Evolutionary conservation across 2,329 filamentous ascomycete species (phyloP), one percentile per base, ranked within the genome.

Genomic region (Catunica adiposa): DNA sequence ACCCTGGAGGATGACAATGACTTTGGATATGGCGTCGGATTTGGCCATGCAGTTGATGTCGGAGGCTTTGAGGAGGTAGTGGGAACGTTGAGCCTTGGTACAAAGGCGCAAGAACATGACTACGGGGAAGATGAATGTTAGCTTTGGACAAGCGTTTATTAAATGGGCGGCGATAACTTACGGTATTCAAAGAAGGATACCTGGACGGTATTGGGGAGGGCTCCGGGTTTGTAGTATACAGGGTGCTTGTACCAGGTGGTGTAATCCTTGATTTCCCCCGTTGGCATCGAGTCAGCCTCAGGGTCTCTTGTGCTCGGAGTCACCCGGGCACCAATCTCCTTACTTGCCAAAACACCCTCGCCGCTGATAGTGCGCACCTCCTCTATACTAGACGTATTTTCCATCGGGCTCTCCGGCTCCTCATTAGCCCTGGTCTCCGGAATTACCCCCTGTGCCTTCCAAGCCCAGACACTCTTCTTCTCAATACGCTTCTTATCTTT

Each of bases 31-130:
- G 3, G 58, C 58, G 55, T 69, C 64, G 14, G 63, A 63, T 55
- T 69, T 70, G 59, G 64, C 67, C 48, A 68, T 66, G 56, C 68
- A 66, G 53, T 60, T 61, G 20, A 69, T 68, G 40, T 66, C 59
- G 11, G 53, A 58, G 46, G 51, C 54, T 56, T 25, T 44, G 34
- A 22, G 59, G 56, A 23, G 58, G 55, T 25, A 58, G 34, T 40
- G 54, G 25, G 44, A 26, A 38, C 50, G 46, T 14, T 40, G 23
- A 6, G 6, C 7, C 8, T 11, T 20, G 1, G 50, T 15, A 26
- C 50, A 44, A 7, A 46, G 47, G 8, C 29, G 29, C 5, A 34
- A 11, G 11, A 34, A 34, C 5, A 34, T 34, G 5, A 34, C 29
- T 34, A 34, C 5, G 11, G 11, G 29, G 29, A 11, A 34, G 11